phyloP scores from a whole-genome alignment of 345 rosid genomes.

The Dimocarpus longan region DNA sequence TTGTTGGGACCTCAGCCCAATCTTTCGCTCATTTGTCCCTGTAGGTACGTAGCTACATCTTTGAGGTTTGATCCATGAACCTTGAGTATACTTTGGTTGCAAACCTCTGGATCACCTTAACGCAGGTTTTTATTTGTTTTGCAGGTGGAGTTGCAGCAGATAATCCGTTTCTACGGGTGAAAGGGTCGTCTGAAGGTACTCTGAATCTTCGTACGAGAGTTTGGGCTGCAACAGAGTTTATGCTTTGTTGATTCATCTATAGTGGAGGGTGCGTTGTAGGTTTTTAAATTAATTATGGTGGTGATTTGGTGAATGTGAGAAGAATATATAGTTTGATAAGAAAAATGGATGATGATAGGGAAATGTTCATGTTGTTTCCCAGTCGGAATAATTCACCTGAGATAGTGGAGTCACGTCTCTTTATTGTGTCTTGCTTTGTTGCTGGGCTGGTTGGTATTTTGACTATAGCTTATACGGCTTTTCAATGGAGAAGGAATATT shows the following conservation, averaged over 20 bases:
- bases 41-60: too few species aligned
- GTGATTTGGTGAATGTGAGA: conserved; percentile 25
- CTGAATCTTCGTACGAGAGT: too few species aligned
- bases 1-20: too few species aligned
- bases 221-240: neutral
- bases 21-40: too few species aligned
- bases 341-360: conserved; percentile 73
- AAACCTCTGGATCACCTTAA: too few species aligned
- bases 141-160: too few species aligned
- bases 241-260: neutral
- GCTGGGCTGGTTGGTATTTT: conserved; percentile 83
- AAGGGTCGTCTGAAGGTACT: too few species aligned
- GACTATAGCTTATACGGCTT: conserved; percentile 86
- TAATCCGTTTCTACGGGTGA: too few species aligned
- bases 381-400: conserved; percentile 56
- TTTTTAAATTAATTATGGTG: neutral
- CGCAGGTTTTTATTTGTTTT: too few species aligned
- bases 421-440: conserved; percentile 60
- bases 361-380: conserved; percentile 47
- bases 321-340: conserved; percentile 1
- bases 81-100: too few species aligned
- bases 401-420: conserved; percentile 53
- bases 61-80: too few species aligned
- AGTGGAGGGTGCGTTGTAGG: neutral
- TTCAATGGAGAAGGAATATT: conserved; percentile 95